A percentile compares a stretch with the other conserved stretches of the same genome.
These are phyloP conservation scores for Fusarium miscanthi DNA, from an alignment of 2,329 filamentous ascomycete genomes.

Conservation along the genomic window DNA sequence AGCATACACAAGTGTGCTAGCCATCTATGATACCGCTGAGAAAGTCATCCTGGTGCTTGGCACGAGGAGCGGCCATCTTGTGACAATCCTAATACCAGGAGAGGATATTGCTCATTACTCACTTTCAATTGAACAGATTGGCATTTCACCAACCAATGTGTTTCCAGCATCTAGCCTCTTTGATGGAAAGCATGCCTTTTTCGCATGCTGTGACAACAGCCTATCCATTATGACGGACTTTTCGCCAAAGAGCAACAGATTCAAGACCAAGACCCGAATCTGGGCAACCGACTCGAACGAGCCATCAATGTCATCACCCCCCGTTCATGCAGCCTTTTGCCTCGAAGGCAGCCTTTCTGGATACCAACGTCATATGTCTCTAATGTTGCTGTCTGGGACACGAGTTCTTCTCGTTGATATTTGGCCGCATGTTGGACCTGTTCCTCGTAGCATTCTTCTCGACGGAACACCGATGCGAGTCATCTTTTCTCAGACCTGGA, in stretches of 20 bases:
- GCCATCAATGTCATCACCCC: constrained; percentile 57
- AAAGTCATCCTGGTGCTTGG: constrained; percentile 56
- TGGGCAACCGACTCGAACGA: constrained; percentile 65
- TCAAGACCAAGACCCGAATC: constrained; percentile 57
- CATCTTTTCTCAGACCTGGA: constrained; percentile 65
- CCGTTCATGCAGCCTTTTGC: constrained; percentile 60
- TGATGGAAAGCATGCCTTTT: constrained; percentile 46
- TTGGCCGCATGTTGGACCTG: constrained; percentile 56
- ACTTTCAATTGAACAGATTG: constrained; percentile 50
- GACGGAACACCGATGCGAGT: constrained; percentile 62
- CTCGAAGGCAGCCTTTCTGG: constrained; percentile 55
- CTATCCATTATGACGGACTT: constrained; percentile 57
- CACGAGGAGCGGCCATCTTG: constrained; percentile 63
- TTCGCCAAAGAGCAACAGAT: constrained; percentile 45
- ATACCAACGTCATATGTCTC: constrained; percentile 52
- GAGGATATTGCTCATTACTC: constrained; percentile 37
- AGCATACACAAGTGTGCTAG: constrained; percentile 59
- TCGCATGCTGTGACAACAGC: constrained; percentile 62
- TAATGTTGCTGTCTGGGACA: constrained; percentile 63
- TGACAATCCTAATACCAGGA: constrained; percentile 51
- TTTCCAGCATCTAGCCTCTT: constrained; percentile 45
- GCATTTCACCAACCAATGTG: constrained; percentile 51
- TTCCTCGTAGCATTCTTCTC: constrained; percentile 62
- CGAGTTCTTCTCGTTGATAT: constrained; percentile 66
- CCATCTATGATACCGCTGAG: constrained; percentile 44